phyloP scores from a whole-genome alignment of 2,329 filamentous ascomycete species.

The Fusarium cicatricum region DNA sequence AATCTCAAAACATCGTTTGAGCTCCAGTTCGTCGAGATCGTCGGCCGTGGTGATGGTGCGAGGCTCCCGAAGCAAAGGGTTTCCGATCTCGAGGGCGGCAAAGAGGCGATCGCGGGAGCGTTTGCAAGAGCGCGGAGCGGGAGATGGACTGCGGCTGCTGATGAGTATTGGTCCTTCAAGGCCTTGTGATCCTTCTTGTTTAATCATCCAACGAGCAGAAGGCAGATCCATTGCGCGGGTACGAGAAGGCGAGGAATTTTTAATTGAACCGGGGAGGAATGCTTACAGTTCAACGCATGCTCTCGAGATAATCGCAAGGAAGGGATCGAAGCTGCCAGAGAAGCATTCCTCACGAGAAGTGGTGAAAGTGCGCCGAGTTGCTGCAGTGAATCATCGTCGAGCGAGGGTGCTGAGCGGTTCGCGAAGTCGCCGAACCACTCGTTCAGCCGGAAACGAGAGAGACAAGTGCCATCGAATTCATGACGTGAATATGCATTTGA shows the following conservation, averaged over 20 bases:
- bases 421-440: not conserved
- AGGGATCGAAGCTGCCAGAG: not conserved
- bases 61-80: conserved; percentile 21
- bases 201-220: not conserved
- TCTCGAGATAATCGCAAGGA: not conserved
- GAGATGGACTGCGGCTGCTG: conserved; percentile 24
- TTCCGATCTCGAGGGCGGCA: conserved; percentile 34
- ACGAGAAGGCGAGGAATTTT: not conserved
- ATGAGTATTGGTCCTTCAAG: conserved; percentile 13
- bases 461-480: too few species aligned
- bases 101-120: conserved; percentile 39
- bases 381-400: not conserved
- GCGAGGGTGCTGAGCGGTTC: not conserved
- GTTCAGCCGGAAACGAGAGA: not conserved
- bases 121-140: conserved; percentile 18
- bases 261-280: not conserved
- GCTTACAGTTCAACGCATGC: not conserved
- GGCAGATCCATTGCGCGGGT: not conserved
- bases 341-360: not conserved
- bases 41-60: conserved; percentile 38
- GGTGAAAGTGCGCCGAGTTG: not conserved
- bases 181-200: conserved; percentile 1
- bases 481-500: too few species aligned
- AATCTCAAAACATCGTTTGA: conserved; percentile 46
- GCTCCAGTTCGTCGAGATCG: conserved; percentile 39